Percentiles rank a stretch among this genome's conserved stretches.
Evolutionary conservation across 805 yeast genomes (phyloP).

Genomic region (Torulaspora maleeae): DNA sequence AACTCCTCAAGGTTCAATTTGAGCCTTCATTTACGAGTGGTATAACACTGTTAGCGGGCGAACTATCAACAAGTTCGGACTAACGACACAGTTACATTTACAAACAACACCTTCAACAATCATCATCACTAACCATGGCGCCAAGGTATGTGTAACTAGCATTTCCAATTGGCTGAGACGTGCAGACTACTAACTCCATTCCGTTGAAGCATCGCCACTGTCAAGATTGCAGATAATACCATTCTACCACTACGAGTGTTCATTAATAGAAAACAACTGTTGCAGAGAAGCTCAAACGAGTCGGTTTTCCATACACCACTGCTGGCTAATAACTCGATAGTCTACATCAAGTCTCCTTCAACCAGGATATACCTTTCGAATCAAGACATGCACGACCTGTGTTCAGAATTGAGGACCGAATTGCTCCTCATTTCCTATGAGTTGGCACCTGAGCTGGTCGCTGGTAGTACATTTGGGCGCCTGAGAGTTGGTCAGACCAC

Average conservation of each 20-base stretch:
- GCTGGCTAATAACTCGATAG: slow-evolving; percentile 34
- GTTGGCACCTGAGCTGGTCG: slow-evolving; percentile 22
- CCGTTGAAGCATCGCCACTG: slow-evolving; percentile 24
- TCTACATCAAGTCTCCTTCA: slow-evolving; percentile 30
- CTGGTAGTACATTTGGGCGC: slow-evolving; percentile 21
- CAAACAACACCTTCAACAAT: neutral
- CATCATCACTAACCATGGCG: slow-evolving; percentile 6
- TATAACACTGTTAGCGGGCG: too few species aligned
- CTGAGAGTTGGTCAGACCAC: slow-evolving; percentile 26
- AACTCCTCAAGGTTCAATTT: too few species aligned
- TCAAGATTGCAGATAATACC: slow-evolving; percentile 20
- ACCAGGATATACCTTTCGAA: slow-evolving; percentile 31
- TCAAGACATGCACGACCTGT: slow-evolving; percentile 27
- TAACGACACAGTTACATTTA: neutral
- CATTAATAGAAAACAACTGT: slow-evolving; percentile 29
- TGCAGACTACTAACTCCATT: slow-evolving; percentile 7
- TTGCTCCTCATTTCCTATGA: slow-evolving; percentile 29
- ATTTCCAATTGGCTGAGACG: neutral
- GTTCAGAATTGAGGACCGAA: slow-evolving; percentile 28
- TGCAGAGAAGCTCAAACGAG: slow-evolving; percentile 19
- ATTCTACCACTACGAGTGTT: slow-evolving; percentile 28
- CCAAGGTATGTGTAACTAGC: slow-evolving; percentile 12
- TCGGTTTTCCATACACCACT: slow-evolving; percentile 33
- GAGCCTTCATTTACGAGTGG: too few species aligned
- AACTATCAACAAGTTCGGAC: too few species aligned